Conservation (phyloP, 2,329 filamentous ascomycete genomes). For the Torrubiellomyces zombiae region DNA sequence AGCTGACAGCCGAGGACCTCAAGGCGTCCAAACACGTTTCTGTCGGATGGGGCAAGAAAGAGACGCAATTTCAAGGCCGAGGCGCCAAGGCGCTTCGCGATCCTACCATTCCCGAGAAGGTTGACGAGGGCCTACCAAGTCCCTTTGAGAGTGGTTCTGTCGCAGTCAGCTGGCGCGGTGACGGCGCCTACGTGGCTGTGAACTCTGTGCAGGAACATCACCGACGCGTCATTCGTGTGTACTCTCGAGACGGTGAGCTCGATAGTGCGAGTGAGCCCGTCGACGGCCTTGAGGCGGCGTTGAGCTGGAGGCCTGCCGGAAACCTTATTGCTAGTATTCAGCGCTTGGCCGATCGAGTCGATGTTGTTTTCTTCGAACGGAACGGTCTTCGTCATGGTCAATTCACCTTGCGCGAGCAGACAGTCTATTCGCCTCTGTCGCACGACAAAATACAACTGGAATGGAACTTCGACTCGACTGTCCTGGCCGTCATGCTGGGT, state of each 20-base stretch:
- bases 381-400: conserved; percentile 96
- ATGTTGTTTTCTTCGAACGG: conserved; percentile 89
- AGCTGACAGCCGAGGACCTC: conserved; percentile 59
- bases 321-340: conserved; percentile 84
- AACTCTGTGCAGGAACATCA: conserved; percentile 55
- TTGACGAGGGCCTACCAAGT: conserved; percentile 70
- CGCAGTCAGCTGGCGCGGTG: conserved; percentile 81
- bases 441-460: conserved; percentile 46
- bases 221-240: conserved; percentile 74
- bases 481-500: conserved; percentile 63
- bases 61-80: conserved; percentile 93
- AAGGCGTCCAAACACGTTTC: conserved; percentile 86
- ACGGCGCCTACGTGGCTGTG: conserved; percentile 79
- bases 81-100: conserved; percentile 75
- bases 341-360: conserved; percentile 47
- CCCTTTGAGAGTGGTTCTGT: conserved; percentile 52
- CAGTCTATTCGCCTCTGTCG: conserved; percentile 34
- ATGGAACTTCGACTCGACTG: conserved; percentile 89
- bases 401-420: conserved; percentile 71
- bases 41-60: conserved; percentile 95
- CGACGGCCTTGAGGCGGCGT: conserved; percentile 67
- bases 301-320: conserved; percentile 85
- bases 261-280: conserved; percentile 93
- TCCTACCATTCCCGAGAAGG: conserved; percentile 82
- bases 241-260: conserved; percentile 73